Base-by-base conservation (phyloP, 129 eudicot species). In the Erigeron canadensis region DNA sequence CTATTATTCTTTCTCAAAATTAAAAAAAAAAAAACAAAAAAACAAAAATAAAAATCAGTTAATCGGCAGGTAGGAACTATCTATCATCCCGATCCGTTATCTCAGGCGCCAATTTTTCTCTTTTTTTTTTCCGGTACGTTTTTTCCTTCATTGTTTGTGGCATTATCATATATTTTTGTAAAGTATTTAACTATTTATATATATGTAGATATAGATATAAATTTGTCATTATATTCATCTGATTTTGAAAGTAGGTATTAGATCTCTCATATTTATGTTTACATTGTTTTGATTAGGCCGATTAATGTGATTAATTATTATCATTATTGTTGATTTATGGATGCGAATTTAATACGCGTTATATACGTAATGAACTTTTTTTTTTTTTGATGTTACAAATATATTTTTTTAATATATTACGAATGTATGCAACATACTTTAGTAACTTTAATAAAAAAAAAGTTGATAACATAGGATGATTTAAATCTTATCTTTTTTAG, bases 101-200 rank as follows among this genome's bases (percentile, higher is more conserved):
- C 69, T 67, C 68, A 68, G 75, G 69, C 69, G 69, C 63, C 75
- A 68, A 68, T 58, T 34, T 76, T 59, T 37, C 62, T 67, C 63
- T 58, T 28, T 28, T 23, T 23, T 23, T 28, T 28, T 28, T 62
- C 63, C 12, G 70, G 77, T 73, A 73, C 42, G 63, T 11, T 10
- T 7, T 48, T 58, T 43, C 22, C 54, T 7, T 7, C 10, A 17
- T 60, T 38, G 15, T 23, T 46, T 45, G 23, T 28, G 59, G 67
- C 72, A 75, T 75, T 56, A 12, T 55, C 59, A 4, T 55, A 28
- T 65, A 22, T 55, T 1, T 28, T n/a, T n/a, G n/a, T n/a, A n/a
- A 28, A 28, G 34, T 28, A 1, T 28, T 28, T 28, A n/a, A n/a
- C n/a, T n/a, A 28, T 28, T 28, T 28, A 28, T 28, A 28, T 28